Base-by-base conservation (phyloP, 2,329 filamentous ascomycete genomes). In the Sporothrix brasiliensis region DNA sequence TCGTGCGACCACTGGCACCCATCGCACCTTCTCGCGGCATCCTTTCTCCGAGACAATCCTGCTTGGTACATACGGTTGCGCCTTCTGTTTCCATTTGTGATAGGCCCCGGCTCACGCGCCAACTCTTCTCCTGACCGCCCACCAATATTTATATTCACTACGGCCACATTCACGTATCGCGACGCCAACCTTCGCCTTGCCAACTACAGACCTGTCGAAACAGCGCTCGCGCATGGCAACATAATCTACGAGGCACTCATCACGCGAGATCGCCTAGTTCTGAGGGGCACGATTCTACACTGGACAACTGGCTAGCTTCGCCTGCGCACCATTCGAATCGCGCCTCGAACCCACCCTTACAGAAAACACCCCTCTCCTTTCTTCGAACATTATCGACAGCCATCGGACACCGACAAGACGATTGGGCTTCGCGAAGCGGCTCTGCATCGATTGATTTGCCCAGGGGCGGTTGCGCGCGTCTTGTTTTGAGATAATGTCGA, bases 401-500 rank as follows among this genome's bases (percentile, higher is more conserved):
- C 11, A 27, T 44, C 21, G 21, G 21, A 27, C n/a, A 63, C 21
- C n/a, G 14, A 47, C 39, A 44, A 44, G n/a, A 27, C 9, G 16
- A 44, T 6, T 47, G 13, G 6, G 21, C 9, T 16, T 63, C 39
- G 39, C 24, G 13, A 21, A 19, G 3, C 58, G 13, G 24, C 58
- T 27, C 21, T 47, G 39, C 13, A 47, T 65, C 61, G 44, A 34
- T 50, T 30, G 41, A n/a, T 39, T 24, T 50, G 2, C 60, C 24
- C 19, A n/a, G n/a, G 7, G 47, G 65, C 34, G 65, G 30, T 11
- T 27, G 16, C 49, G 70, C 68, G 56, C 52, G 54, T 63, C 24
- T 16, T 69, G 71, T 73, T 68, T 75, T 75, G 63, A 73, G 63
- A 73, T 72, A 70, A 74, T 76, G 75, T 73, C 76, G 50, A 65